Evolutionary conservation across 2,329 filamentous ascomycete genomes (phyloP).

Genomic region (Xylariaceae sp.): DNA sequence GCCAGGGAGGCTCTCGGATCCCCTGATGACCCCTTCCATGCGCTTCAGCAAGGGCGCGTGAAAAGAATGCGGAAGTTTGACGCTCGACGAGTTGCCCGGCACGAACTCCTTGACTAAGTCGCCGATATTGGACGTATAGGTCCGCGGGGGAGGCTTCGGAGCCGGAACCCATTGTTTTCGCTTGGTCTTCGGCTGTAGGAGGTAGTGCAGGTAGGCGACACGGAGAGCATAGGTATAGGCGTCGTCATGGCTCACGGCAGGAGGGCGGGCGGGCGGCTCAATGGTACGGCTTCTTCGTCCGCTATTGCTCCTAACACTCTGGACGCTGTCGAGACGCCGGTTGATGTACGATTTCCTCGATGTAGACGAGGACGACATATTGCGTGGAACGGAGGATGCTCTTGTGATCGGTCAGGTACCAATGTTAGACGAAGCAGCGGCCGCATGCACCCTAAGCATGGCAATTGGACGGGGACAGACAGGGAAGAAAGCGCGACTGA

Average conservation of each 20-base stretch:
- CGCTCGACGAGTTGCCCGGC: constrained; percentile 41
- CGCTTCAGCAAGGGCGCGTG: constrained; percentile 57
- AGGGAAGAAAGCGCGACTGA: too few species aligned
- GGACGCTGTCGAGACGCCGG: constrained; percentile 47
- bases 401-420: constrained; percentile 8
- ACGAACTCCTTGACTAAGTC: constrained; percentile 86
- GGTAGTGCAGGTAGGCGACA: constrained; percentile 84
- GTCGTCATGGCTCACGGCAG: constrained; percentile 62
- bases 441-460: constrained; percentile 16
- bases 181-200: constrained; percentile 85
- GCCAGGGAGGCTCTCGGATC: constrained; percentile 77
- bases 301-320: constrained; percentile 41
- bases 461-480: constrained; percentile 2
- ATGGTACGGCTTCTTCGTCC: constrained; percentile 37
- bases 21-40: constrained; percentile 73
- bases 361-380: constrained; percentile 18
- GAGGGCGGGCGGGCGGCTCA: constrained; percentile 40
- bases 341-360: constrained; percentile 19
- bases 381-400: constrained; percentile 3
- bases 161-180: constrained; percentile 77
- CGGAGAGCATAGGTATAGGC: constrained; percentile 89
- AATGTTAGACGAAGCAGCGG: constrained; percentile 12
- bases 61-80: constrained; percentile 55
- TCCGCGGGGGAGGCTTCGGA: constrained; percentile 54
- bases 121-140: constrained; percentile 68